phyloP scores from a whole-genome alignment of 345 rosid genomes.

The Toxicodendron radicans region DNA sequence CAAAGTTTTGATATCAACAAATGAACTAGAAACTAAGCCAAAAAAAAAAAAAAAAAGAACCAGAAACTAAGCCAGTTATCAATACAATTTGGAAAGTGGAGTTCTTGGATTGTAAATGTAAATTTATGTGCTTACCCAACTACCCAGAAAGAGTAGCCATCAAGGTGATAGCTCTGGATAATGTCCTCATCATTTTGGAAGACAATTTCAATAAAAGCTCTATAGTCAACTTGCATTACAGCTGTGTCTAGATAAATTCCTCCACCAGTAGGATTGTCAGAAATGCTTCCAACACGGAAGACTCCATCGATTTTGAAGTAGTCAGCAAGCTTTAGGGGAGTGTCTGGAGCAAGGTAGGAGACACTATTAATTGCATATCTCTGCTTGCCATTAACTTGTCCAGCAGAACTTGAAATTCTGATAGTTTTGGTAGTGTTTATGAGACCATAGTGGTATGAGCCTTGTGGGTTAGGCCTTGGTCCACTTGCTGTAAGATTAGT shows the following conservation, averaged over 20 bases:
- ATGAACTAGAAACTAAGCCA: background rate
- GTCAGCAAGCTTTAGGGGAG: conserved; percentile 92
- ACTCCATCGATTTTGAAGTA: conserved; percentile 87
- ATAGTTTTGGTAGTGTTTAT: conserved; percentile 74
- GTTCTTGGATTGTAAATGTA: background rate
- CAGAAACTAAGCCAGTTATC: too few relatives aligned
- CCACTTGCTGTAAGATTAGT: conserved; percentile 96
- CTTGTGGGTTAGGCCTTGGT: conserved; percentile 99
- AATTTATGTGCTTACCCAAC: conserved; percentile 69
- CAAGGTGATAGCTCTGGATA: conserved; percentile 81
- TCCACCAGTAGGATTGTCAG: conserved; percentile 69
- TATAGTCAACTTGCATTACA: conserved; percentile 74
- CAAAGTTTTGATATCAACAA: background rate
- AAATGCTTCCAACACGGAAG: conserved; percentile 63
- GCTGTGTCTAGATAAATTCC: conserved; percentile 78
- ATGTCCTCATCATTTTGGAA: conserved; percentile 74
- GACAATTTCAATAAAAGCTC: conserved; percentile 73
- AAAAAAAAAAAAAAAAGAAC: too few relatives aligned
- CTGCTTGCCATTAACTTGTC: conserved; percentile 81
- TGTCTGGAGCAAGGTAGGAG: conserved; percentile 69
- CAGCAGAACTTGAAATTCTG: conserved; percentile 72
- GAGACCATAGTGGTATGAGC: conserved; percentile 96
- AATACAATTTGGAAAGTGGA: background rate
- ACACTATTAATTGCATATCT: conserved; percentile 88
- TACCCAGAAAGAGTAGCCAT: conserved; percentile 85